Conservation (phyloP, 306 rosid species). For the Begonia fuchsioides region DNA sequence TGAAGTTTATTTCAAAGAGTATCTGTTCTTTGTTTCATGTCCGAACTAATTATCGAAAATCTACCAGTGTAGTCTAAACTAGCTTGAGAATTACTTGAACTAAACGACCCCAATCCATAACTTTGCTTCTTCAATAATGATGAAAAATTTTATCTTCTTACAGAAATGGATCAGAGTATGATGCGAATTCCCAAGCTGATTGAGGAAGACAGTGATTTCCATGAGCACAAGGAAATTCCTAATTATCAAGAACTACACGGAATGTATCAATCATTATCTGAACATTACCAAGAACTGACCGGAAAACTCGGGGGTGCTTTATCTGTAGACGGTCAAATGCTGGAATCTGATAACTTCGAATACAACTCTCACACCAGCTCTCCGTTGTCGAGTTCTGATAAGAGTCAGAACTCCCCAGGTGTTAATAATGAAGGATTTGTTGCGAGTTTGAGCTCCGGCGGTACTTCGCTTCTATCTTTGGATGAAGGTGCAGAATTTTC, state of each 20-base stretch:
- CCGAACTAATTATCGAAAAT: too few species aligned
- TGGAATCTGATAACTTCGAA: constrained; percentile 23
- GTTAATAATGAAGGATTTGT: constrained; percentile 26
- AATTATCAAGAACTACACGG: constrained; percentile 19
- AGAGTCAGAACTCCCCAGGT: constrained; percentile 19
- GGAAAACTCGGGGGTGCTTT: constrained; percentile 12
- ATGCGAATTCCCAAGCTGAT: constrained; percentile 24
- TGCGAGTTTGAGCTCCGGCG: constrained; percentile 32
- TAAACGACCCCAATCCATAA: too few species aligned
- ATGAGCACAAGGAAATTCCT: constrained; percentile 14
- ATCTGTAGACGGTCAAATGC: constrained; percentile 21
- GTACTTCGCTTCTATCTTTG: constrained; percentile 31
- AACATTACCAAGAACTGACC: constrained; percentile 12
- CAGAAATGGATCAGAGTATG: constrained; percentile 33
- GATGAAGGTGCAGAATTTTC: constrained; percentile 33
- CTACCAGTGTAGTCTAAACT: too few species aligned
- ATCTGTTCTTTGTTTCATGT: too few species aligned
- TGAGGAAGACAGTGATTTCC: constrained; percentile 16
- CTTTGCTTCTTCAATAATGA: too few species aligned
- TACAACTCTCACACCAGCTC: constrained; percentile 18
- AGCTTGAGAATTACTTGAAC: too few species aligned
- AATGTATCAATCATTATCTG: constrained; percentile 23
- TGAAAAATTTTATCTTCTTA: not conserved
- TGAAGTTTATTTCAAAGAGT: too few species aligned
- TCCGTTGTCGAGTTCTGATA: constrained; percentile 26